Conservation (phyloP, 2,329 filamentous ascomycete species). For the Dactylonectria estremocensis region DNA sequence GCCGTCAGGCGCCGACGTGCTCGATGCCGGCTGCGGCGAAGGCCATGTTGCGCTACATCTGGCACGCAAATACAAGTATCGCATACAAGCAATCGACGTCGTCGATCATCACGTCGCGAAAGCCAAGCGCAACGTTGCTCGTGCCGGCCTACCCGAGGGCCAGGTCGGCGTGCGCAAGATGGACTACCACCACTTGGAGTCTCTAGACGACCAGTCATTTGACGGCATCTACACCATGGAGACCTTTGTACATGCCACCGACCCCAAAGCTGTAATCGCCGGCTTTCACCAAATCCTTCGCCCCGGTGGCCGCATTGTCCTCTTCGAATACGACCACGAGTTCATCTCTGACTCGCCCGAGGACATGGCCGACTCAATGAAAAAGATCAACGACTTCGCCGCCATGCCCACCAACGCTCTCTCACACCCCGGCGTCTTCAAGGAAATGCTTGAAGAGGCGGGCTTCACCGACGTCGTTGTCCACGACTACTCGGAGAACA, state of each 20-base stretch:
- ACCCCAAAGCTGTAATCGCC: slow-evolving; percentile 59
- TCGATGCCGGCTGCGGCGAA: slow-evolving; percentile 67
- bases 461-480: slow-evolving; percentile 63
- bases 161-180: slow-evolving; percentile 56
- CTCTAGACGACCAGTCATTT: slow-evolving; percentile 55
- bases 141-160: slow-evolving; percentile 51
- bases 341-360: background rate
- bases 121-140: slow-evolving; percentile 58
- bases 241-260: slow-evolving; percentile 68
- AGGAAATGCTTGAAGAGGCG: slow-evolving; percentile 58
- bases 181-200: slow-evolving; percentile 68
- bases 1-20: slow-evolving; percentile 56
- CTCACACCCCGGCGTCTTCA: slow-evolving; percentile 58
- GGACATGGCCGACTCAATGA: slow-evolving; percentile 42
- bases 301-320: slow-evolving; percentile 62
- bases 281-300: slow-evolving; percentile 64
- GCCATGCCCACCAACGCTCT: slow-evolving; percentile 62
- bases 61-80: slow-evolving; percentile 56
- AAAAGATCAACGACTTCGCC: slow-evolving; percentile 57
- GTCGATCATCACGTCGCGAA: slow-evolving; percentile 62
- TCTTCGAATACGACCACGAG: slow-evolving; percentile 65
- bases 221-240: slow-evolving; percentile 71
- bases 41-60: slow-evolving; percentile 65
- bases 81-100: slow-evolving; percentile 64
- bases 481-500: slow-evolving; percentile 61